A percentile compares a stretch with the other conserved stretches of the same genome.
These are phyloP conservation scores for Penicillium brasilianum DNA, from an alignment of 2,329 filamentous ascomycete genomes.

Conservation along the genomic window DNA sequence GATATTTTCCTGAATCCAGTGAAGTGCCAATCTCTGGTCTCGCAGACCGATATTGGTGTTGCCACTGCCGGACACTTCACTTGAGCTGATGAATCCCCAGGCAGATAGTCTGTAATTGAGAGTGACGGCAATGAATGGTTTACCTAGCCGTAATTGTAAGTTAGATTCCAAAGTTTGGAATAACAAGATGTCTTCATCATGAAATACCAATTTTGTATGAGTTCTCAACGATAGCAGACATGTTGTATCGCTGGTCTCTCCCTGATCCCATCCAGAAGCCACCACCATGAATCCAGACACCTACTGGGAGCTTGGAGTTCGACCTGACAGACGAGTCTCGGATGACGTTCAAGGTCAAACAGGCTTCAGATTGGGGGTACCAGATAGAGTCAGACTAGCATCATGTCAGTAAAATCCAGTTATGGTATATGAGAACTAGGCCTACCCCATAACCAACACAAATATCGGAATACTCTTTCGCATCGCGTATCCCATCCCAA, in stretches of 20 bases:
- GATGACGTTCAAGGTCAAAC: slow-evolving; percentile 66
- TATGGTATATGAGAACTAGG: slow-evolving; percentile 8
- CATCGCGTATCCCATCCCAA: slow-evolving; percentile 50
- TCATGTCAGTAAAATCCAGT: not conserved
- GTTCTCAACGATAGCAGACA: slow-evolving; percentile 63
- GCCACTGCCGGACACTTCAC: slow-evolving; percentile 48
- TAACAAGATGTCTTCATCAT: not conserved
- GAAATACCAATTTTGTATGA: slow-evolving; percentile 53
- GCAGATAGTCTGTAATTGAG: slow-evolving; percentile 60
- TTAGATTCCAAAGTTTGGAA: not conserved
- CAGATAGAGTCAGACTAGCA: slow-evolving; percentile 41
- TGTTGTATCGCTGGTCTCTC: slow-evolving; percentile 65
- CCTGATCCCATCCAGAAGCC: slow-evolving; percentile 58
- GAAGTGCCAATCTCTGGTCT: slow-evolving; percentile 45
- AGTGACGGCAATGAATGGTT: slow-evolving; percentile 60
- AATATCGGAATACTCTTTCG: slow-evolving; percentile 52
- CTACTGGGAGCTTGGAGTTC: slow-evolving; percentile 57
- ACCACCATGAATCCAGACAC: slow-evolving; percentile 67
- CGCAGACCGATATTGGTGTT: slow-evolving; percentile 62
- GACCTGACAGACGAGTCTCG: slow-evolving; percentile 51
- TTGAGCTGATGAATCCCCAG: slow-evolving; percentile 60
- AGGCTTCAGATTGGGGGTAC: slow-evolving; percentile 58
- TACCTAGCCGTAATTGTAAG: slow-evolving; percentile 31
- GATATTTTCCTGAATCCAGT: slow-evolving; percentile 47
- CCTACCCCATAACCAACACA: slow-evolving; percentile 59